Evolutionary conservation across 2,329 filamentous ascomycete species (phyloP), one percentile per base, ranked within the genome.

Genomic region (Phyllachora maydis): DNA sequence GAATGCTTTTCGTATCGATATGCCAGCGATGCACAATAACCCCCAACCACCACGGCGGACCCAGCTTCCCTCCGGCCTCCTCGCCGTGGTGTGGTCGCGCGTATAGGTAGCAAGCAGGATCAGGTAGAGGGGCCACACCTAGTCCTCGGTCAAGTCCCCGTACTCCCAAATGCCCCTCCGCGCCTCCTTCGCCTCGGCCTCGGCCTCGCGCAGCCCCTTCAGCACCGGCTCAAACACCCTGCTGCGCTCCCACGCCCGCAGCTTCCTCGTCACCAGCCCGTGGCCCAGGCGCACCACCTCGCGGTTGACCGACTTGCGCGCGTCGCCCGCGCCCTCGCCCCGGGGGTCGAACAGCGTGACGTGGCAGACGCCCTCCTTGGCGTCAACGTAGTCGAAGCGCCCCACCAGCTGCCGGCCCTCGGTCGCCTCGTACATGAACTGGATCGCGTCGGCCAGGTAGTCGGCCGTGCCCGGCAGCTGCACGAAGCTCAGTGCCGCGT

Each of bases 161-260:
- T 95, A 98, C 62, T 98, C 88, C 83, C 85, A 98, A 65, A 92
- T 88, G 20, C 88, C 88, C 34, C 69, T 59, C 31, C 82, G 67
- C 27, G 71, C 69, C 26, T 65, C 56, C 64, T 90, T 92, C 4
- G 85, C 85, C 46, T 73, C 59, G 17, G 62, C 58, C 56, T 91
- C 74, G 24, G 74, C 65, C 46, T 74, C 63, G 40, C 65, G 71
- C 30, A 93, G 53, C 36, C 65, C 65, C 46, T 68, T 65, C 31
- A 92, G 50, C 20, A 82, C 67, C 16, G 76, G 62, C 27, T 63
- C 62, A 21, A 78, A 77, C 6, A 67, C 69, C 28, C 50, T 53
- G 48, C 62, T 65, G 26, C 74, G 64, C 59, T 95, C 88, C 77
- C 83, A 95, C 0, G 70, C 59, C 65, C 82, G 88, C 41, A 93